These are phyloP conservation scores for Allium cepa DNA, from an alignment of 106 monocot genomes.

Conservation along the genomic window DNA sequence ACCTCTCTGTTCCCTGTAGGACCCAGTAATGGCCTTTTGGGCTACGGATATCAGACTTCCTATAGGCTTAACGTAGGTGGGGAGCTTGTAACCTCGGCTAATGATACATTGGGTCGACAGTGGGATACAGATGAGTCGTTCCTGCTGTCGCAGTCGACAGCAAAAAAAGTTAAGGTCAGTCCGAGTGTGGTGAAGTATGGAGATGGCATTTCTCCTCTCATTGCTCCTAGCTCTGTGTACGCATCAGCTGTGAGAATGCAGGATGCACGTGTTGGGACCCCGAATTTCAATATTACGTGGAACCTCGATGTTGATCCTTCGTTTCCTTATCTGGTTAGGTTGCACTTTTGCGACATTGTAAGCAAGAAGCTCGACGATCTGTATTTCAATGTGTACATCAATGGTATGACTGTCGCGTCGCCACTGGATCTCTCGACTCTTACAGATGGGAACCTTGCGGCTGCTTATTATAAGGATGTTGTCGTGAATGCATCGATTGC, in stretches of 20 bases:
- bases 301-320: constrained; percentile 38
- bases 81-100: constrained; percentile 33
- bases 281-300: constrained; percentile 48
- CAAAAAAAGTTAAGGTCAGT: constrained; percentile 12
- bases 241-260: constrained; percentile 39
- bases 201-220: background rate
- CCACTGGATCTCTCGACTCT: constrained; percentile 45
- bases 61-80: constrained; percentile 85
- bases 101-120: constrained; percentile 57
- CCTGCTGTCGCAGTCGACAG: constrained; percentile 26
- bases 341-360: constrained; percentile 46
- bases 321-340: constrained; percentile 36
- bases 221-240: constrained; percentile 40
- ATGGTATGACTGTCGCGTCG: constrained; percentile 23
- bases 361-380: constrained; percentile 46
- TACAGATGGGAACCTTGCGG: constrained; percentile 21
- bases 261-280: constrained; percentile 18
- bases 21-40: constrained; percentile 22
- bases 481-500: constrained; percentile 28
- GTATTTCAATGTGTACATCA: constrained; percentile 55
- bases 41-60: constrained; percentile 42
- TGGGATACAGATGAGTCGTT: constrained; percentile 36
- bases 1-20: constrained; percentile 29
- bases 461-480: constrained; percentile 44
- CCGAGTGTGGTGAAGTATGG: constrained; percentile 6